Evolutionary conservation across 768 basidiomycete species (phyloP).

Genomic region (Kwoniella newhampshirensis): DNA sequence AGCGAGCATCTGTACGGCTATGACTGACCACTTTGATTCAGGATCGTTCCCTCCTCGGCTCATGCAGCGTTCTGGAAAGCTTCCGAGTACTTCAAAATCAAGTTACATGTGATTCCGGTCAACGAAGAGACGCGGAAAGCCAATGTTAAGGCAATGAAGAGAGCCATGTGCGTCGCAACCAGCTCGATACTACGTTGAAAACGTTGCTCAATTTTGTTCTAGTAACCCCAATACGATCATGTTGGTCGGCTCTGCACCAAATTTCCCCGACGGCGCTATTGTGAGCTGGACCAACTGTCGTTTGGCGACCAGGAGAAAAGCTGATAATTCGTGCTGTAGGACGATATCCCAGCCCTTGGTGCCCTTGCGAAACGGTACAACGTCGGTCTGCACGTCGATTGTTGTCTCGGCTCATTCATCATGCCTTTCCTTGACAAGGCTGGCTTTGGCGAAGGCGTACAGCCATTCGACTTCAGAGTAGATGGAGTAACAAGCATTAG

Average conservation of each 20-base stretch:
- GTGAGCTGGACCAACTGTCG: conserved; percentile 28
- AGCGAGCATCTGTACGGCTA: background rate
- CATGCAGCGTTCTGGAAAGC: conserved; percentile 97
- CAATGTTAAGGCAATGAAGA: conserved; percentile 69
- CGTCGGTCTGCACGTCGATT: conserved; percentile 89
- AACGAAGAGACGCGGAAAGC: conserved; percentile 73
- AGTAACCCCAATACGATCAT: conserved; percentile 88
- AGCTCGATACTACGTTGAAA: background rate
- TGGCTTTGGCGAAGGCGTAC: conserved; percentile 63
- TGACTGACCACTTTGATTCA: background rate
- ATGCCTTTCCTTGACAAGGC: conserved; percentile 79
- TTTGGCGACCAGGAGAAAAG: too few relatives aligned
- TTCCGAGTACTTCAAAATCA: conserved; percentile 80
- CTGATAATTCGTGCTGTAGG: conserved; percentile 58
- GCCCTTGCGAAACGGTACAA: conserved; percentile 70
- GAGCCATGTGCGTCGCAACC: conserved; percentile 83
- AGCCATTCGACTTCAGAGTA: conserved; percentile 85
- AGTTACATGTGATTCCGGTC: conserved; percentile 82
- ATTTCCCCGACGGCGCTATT: conserved; percentile 56
- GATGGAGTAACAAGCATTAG: conserved; percentile 90
- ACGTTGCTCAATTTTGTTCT: background rate
- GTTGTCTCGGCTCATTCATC: conserved; percentile 90
- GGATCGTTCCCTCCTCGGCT: conserved; percentile 72
- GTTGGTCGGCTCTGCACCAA: conserved; percentile 77
- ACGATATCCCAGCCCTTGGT: conserved; percentile 77